A percentile compares a stretch with the other conserved stretches of the same genome.
Evolutionary conservation across 768 basidiomycete genomes (phyloP).

Genomic region (Tulasnella sp.): DNA sequence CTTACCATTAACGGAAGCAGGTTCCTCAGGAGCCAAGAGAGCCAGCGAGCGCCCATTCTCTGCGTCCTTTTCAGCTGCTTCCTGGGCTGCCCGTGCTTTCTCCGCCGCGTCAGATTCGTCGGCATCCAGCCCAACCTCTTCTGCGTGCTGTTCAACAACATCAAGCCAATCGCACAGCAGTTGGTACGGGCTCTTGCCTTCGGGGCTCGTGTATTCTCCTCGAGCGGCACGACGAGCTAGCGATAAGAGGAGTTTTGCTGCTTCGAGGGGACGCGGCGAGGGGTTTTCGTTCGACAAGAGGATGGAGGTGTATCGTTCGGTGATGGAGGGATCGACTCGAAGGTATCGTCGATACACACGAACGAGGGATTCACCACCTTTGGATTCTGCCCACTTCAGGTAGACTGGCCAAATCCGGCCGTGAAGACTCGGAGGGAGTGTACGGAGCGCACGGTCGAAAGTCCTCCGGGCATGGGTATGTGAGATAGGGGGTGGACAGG

Average conservation of each 20-base stretch:
- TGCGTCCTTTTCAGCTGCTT: slow-evolving; percentile 24
- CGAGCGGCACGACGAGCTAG: slow-evolving; percentile 74
- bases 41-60: slow-evolving; percentile 23
- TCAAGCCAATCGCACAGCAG: slow-evolving; percentile 87
- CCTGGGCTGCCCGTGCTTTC: slow-evolving; percentile 34
- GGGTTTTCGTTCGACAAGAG: slow-evolving; percentile 45
- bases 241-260: slow-evolving; percentile 79
- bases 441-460: slow-evolving; percentile 88
- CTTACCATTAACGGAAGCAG: slow-evolving; percentile 45
- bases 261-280: slow-evolving; percentile 72
- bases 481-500: slow-evolving; percentile 73
- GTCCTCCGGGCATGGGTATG: slow-evolving; percentile 88
- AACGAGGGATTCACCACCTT: slow-evolving; percentile 68
- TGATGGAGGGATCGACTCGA: slow-evolving; percentile 64
- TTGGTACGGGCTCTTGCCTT: slow-evolving; percentile 93
- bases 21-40: slow-evolving; percentile 16
- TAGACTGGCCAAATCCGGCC: slow-evolving; percentile 87
- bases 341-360: slow-evolving; percentile 85
- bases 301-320: slow-evolving; percentile 64
- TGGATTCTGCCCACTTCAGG: slow-evolving; percentile 80
- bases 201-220: slow-evolving; percentile 76
- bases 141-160: slow-evolving; percentile 78
- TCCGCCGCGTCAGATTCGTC: slow-evolving; percentile 56
- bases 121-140: slow-evolving; percentile 83
- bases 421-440: slow-evolving; percentile 87